Evolutionary conservation across 805 yeast species (phyloP).

Genomic region (Candida ipomoeae): DNA sequence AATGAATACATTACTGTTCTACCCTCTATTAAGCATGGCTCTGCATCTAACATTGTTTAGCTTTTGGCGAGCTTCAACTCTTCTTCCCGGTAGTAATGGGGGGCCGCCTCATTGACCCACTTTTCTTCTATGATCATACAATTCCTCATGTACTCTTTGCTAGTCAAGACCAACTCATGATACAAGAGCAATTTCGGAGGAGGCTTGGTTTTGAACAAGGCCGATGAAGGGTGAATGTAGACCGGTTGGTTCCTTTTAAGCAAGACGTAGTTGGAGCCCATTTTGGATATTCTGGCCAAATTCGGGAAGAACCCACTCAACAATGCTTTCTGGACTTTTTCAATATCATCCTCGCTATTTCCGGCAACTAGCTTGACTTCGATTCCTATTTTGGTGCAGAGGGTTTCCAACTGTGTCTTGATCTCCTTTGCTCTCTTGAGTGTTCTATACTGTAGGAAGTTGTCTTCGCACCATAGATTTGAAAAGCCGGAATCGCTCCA

Average conservation of each 20-base stretch:
- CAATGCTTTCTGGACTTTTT: conserved; percentile 48
- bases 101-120: conserved; percentile 75
- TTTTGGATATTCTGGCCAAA: conserved; percentile 52
- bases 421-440: conserved; percentile 66
- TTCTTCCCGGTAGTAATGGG: conserved; percentile 44
- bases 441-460: conserved; percentile 72
- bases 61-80: conserved; percentile 18
- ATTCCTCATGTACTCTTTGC: conserved; percentile 84
- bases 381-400: conserved; percentile 55
- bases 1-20: not conserved
- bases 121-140: conserved; percentile 67
- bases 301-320: conserved; percentile 70
- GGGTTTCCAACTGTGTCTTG: conserved; percentile 58
- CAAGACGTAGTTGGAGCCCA: conserved; percentile 68
- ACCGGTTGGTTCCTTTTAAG: conserved; percentile 69
- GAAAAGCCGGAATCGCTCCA: conserved; percentile 71
- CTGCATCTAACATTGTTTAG: not conserved
- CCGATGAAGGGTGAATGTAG: conserved; percentile 81
- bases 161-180: conserved; percentile 78
- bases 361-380: conserved; percentile 9
- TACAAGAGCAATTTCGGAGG: conserved; percentile 73
- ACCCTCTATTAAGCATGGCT: not conserved
- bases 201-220: conserved; percentile 58
- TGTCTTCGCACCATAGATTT: conserved; percentile 79
- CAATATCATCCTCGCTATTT: conserved; percentile 16